Percentiles rank a stretch among this genome's conserved stretches.
Evolutionary conservation across 371 early-diverging fungal species (phyloP).

Genomic region (Circinella umbellata): DNA sequence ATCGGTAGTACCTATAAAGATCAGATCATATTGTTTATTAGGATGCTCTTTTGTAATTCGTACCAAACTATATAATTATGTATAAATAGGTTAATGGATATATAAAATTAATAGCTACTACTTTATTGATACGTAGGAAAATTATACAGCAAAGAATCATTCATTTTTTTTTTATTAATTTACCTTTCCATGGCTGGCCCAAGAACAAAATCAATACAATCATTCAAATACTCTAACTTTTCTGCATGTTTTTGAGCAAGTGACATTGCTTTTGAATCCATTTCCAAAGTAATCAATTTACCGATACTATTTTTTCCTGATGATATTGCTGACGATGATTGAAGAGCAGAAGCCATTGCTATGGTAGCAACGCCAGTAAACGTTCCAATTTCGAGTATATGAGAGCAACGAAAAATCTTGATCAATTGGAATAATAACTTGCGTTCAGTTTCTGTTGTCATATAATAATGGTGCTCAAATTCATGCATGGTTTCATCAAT

Average conservation of each 20-base stretch:
- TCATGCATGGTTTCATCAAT: not conserved
- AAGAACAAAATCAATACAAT: too few species aligned
- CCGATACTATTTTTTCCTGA: not conserved
- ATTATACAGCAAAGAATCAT: too few species aligned
- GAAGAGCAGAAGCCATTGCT: conserved; percentile 61
- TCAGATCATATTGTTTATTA: conserved; percentile 41
- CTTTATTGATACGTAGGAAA: too few species aligned
- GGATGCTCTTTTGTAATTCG: conserved; percentile 25
- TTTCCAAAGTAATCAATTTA: conserved; percentile 51
- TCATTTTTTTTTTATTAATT: conserved; percentile 33
- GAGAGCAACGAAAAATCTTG: conserved; percentile 36
- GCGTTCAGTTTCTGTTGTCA: too few species aligned
- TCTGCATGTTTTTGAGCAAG: too few species aligned
- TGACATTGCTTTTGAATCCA: conserved; percentile 37
- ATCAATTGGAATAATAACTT: conserved; percentile 39
- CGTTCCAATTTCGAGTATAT: conserved; percentile 63
- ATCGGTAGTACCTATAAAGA: conserved; percentile 36
- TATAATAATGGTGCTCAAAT: too few species aligned
- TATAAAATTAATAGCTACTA: too few species aligned
- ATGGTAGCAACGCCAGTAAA: conserved; percentile 64
- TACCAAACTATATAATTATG: not conserved
- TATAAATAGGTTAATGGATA: not conserved
- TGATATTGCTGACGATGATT: not conserved
- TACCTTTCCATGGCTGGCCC: too few species aligned
- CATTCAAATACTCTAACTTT: too few species aligned